Percentiles rank a stretch among this genome's conserved stretches.
Evolutionary conservation across 192 early-diverging fungal genomes (phyloP).

Genomic region (Phlyctochytrium bullatum): DNA sequence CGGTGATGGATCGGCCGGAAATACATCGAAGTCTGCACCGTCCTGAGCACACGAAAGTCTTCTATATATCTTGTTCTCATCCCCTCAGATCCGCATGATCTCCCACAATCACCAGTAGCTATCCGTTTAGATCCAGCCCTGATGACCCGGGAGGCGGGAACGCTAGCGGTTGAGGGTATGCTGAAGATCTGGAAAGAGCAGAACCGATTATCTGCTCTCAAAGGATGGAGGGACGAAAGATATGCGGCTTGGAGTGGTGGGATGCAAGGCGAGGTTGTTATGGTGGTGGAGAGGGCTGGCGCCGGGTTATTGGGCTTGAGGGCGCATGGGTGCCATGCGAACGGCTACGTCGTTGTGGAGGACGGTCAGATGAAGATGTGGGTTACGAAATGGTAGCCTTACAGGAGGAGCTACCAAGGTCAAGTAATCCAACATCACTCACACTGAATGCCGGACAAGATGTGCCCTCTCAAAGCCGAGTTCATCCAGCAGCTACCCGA

Average conservation of each 20-base stretch:
- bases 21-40: no score
- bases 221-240: slow-evolving; percentile 84
- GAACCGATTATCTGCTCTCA: slow-evolving; percentile 24
- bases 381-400: slow-evolving; percentile 77
- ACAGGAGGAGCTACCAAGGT: background rate
- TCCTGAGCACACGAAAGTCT: no score
- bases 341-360: slow-evolving; percentile 66
- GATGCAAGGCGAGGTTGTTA: slow-evolving; percentile 21
- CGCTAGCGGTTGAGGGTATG: slow-evolving; percentile 32
- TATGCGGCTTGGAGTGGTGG: slow-evolving; percentile 83
- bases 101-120: no score
- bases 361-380: slow-evolving; percentile 69
- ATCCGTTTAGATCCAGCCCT: slow-evolving; percentile 14
- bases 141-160: slow-evolving; percentile 21
- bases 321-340: slow-evolving; percentile 88
- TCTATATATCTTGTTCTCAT: no score
- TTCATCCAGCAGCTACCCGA: slow-evolving; percentile 63
- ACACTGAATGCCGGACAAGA: slow-evolving; percentile 89
- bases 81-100: no score
- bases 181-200: slow-evolving; percentile 28
- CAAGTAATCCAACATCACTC: background rate
- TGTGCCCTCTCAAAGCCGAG: slow-evolving; percentile 55
- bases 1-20: no score
- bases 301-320: slow-evolving; percentile 77
- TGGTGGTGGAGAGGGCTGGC: slow-evolving; percentile 73